Conservation (phyloP, 352 stramenopile genomes). For the Peronospora tabacina region DNA sequence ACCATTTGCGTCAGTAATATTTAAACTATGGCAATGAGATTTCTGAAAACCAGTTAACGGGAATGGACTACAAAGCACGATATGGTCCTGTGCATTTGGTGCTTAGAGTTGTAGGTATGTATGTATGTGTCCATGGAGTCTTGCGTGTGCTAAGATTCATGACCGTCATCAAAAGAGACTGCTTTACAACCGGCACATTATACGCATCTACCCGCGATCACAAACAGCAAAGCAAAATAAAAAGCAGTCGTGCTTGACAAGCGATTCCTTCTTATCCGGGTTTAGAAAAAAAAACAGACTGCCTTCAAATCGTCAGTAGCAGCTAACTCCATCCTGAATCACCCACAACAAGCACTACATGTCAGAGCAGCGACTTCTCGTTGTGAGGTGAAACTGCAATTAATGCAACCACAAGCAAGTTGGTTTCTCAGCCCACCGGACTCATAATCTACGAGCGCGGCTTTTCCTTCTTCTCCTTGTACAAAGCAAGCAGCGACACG, state of each 20-base stretch:
- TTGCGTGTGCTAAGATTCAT: too few species aligned
- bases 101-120: too few species aligned
- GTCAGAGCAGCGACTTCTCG: not conserved
- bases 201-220: not conserved
- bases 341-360: not conserved
- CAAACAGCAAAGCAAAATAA: not conserved
- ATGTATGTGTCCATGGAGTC: too few species aligned
- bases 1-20: not conserved
- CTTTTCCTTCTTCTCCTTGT: constrained; percentile 99
- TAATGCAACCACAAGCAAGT: constrained; percentile 5
- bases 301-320: constrained; percentile 8
- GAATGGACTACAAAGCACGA: too few species aligned
- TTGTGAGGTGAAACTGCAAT: not conserved
- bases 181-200: too few species aligned
- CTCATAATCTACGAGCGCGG: constrained; percentile 91
- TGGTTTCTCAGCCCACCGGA: constrained; percentile 8
- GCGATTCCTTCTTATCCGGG: constrained; percentile 36
- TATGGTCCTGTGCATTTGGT: too few species aligned
- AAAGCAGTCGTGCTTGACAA: constrained; percentile 21
- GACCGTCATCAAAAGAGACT: too few species aligned
- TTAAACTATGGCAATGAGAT: too few species aligned
- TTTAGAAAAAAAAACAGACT: constrained; percentile 30
- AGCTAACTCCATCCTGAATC: not conserved
- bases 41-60: too few species aligned
- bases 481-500: constrained; percentile 98